Evolutionary conservation across 306 rosid species (phyloP).

Genomic region (Lablab purpureus): DNA sequence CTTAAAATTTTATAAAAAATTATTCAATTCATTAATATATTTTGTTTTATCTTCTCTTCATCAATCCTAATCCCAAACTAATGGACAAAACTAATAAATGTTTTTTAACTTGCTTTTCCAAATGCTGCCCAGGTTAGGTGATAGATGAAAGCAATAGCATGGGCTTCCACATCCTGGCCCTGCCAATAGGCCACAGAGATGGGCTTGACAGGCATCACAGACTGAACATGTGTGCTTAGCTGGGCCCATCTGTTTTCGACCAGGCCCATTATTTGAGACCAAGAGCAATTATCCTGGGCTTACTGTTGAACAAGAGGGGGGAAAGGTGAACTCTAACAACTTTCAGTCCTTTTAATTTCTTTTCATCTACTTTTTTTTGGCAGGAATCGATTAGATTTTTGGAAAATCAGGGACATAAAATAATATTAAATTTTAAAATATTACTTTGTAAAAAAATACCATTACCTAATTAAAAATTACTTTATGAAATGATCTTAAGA

Average conservation of each 20-base stretch:
- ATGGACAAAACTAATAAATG: background rate
- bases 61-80: background rate
- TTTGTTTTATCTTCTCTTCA: background rate
- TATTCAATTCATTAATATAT: too few relatives aligned
- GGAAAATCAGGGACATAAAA: background rate
- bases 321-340: background rate
- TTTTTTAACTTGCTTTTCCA: background rate
- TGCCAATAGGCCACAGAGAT: background rate
- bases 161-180: background rate
- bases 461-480: too few relatives aligned
- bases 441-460: too few relatives aligned
- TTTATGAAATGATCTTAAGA: too few relatives aligned
- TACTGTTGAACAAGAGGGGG: background rate
- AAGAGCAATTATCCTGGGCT: background rate
- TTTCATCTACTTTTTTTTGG: too few relatives aligned
- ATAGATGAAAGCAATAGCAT: background rate
- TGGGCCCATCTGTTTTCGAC: constrained; percentile 4
- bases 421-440: too few relatives aligned
- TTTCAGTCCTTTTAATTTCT: background rate
- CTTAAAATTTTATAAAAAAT: too few relatives aligned
- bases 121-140: background rate
- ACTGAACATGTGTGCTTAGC: background rate
- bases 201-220: background rate
- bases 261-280: background rate
- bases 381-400: too few relatives aligned